Evolutionary conservation across 1,139 yeast species (phyloP), one percentile per base, ranked within the genome.

Genomic region (Citeromyces hawaiiensis): DNA sequence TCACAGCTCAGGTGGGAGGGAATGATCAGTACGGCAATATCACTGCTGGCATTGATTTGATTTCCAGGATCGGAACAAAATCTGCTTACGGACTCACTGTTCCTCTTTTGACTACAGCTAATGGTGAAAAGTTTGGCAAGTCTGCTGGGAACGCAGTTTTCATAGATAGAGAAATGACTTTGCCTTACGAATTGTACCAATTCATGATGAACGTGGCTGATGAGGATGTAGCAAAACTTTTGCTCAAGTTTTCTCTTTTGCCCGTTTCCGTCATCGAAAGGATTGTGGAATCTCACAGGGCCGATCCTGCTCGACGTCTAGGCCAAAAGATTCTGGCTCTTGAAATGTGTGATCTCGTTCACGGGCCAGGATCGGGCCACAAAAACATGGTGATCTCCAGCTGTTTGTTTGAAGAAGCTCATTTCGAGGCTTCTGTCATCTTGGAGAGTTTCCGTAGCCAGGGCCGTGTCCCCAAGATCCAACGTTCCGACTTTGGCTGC

Each of bases 1-100:
- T 91, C 36, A 66, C 70, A 38, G 59, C 87, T 30, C 96, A 91
- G 60, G 76, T 93, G 19, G 99, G 99, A 13, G 99, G 99, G 7
- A 87, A 83, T 54, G 98, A 91, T 55, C 99, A 91, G 59, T 91
- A 96, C 91, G 99, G 99, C 1, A 91, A 91, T 52, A 93, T 93
- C 45, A 86, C 94, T 4, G 97, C 97, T 0, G 99, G 99, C 1
- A 73, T 85, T 38, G 98, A 91, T 53, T 65, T 93, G 43, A 86
- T 91, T 36, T 68, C 81, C 1, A 64, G 96, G 47, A 44, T 40
- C 14, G 31, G 40, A n/a, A 45, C 29, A 44, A 49, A 36, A 44
- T 43, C 59, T 8, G 70, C 78, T 1, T 85, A 60, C 56, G 98
- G 97, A 0, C 51, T 91, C 38, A 91, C 98, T 0, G 96, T 83